phyloP scores from a whole-genome alignment of 2,329 filamentous ascomycete genomes.

The Aspergillus aculeatus region DNA sequence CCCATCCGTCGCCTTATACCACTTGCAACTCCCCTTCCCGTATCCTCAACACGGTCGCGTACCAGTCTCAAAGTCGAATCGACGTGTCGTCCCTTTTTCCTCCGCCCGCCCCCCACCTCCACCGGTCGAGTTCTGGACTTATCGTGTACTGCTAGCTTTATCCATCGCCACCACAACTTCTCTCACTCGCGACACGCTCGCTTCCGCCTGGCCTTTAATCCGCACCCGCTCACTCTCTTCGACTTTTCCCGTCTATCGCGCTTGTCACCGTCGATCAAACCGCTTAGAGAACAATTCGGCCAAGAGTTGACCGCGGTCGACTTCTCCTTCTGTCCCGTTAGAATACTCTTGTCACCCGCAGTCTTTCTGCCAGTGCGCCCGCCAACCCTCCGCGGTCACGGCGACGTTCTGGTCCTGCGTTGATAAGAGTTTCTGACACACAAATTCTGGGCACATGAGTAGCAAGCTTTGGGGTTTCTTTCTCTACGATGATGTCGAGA shows the following conservation, averaged over 20 bases:
- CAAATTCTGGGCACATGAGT: constrained; percentile 71
- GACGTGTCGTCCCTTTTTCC: constrained; percentile 2
- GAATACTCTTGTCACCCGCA: constrained; percentile 32
- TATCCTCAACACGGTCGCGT: constrained; percentile 15
- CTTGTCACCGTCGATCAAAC: neutral
- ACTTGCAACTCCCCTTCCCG: neutral
- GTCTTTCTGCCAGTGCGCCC: constrained; percentile 70
- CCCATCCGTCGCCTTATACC: neutral
- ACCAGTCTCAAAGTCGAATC: constrained; percentile 3
- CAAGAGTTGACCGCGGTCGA: constrained; percentile 20
- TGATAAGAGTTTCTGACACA: constrained; percentile 44
- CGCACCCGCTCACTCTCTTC: neutral
- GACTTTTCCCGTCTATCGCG: neutral
- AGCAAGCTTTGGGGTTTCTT: constrained; percentile 95
- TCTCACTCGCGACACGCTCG: constrained; percentile 9
- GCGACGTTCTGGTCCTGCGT: constrained; percentile 74
- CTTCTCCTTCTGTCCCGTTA: constrained; percentile 13
- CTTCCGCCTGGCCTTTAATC: neutral
- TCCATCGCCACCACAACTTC: constrained; percentile 24
- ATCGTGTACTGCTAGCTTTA: constrained; percentile 4
- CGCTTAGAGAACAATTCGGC: constrained; percentile 5
- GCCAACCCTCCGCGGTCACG: constrained; percentile 79
- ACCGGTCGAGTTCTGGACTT: constrained; percentile 11
- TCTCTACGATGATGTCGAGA: constrained; percentile 96
- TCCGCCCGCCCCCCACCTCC: constrained; percentile 5